Evolutionary conservation across 148 eudicot species (phyloP), one percentile per base, ranked within the genome.

Genomic region (Polygonum maritimum): DNA sequence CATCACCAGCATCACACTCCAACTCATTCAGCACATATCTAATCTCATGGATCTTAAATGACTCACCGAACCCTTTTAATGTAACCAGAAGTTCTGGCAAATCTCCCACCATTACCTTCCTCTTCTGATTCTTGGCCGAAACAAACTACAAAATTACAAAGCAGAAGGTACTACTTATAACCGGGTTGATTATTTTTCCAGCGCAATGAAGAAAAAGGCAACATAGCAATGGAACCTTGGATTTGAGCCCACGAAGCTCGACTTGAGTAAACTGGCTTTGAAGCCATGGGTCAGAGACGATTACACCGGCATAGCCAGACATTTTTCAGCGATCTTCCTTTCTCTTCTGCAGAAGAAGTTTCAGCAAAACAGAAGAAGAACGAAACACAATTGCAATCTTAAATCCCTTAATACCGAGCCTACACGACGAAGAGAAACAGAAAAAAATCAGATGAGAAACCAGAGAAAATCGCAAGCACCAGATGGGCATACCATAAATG

Each of bases 181-280:
- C 10, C 9, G 10, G 63, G 7, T 21, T 22, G n/a, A 36, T 18
- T 19, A 8, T 26, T 10, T 77, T 78, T 49, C 13, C 78, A 79
- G 74, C 31, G 52, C 13, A 3, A 48, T 48, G 11, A 5, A 39
- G 4, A 1, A 62, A 14, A 62, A 3, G 12, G 21, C 22, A 62
- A 19, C 10, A 19, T 57, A 14, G 0, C 9, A 3, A 11, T 21
- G 57, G 10, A 7, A 73, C 92, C 70, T 83, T 87, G 77, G 85
- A 76, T 76, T 80, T 85, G 74, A 89, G 92, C 78, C 86, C 78
- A 69, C 84, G 89, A 78, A 89, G 87, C 76, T 87, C 86, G 12
- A 80, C 88, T 75, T 89, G 89, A 3, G 92, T 85, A 81, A 89
- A 89, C 81, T 89, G 92, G 81, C 86, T 89, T 74, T 89, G 88